phyloP scores from a whole-genome alignment of 805 yeast genomes.

The Kuraishia molischiana region DNA sequence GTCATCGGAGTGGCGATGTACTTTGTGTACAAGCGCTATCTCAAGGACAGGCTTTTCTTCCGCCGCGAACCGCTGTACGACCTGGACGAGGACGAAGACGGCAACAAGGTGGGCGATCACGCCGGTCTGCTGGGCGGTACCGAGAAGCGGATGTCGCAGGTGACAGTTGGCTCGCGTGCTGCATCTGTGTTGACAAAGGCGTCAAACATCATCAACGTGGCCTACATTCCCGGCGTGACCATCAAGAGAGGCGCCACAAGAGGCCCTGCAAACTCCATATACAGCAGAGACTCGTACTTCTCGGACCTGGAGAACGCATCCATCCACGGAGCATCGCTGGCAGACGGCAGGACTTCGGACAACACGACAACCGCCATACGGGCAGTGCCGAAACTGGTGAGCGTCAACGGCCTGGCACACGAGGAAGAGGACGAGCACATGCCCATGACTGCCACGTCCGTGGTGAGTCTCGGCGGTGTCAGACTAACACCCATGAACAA shows the following conservation, averaged over 20 bases:
- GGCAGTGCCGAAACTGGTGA: constrained; percentile 66
- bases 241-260: constrained; percentile 34
- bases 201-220: constrained; percentile 82
- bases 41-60: constrained; percentile 13
- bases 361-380: constrained; percentile 65
- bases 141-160: constrained; percentile 17
- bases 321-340: constrained; percentile 21
- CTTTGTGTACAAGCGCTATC: constrained; percentile 32
- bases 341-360: constrained; percentile 26
- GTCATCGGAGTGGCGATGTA: constrained; percentile 25
- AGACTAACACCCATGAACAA: neutral
- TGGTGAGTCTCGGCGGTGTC: constrained; percentile 2
- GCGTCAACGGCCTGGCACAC: constrained; percentile 18
- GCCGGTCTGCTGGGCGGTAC: constrained; percentile 5
- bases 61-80: constrained; percentile 18
- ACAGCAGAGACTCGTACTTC: constrained; percentile 27
- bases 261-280: constrained; percentile 31
- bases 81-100: constrained; percentile 12
- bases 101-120: constrained; percentile 5
- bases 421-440: constrained; percentile 2
- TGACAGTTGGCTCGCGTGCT: constrained; percentile 29
- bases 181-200: constrained; percentile 69
- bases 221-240: constrained; percentile 91
- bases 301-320: constrained; percentile 38
- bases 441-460: constrained; percentile 1